Evolutionary conservation across 2,329 filamentous ascomycete genomes (phyloP).

Genomic region (Botrytis hyacinthi): DNA sequence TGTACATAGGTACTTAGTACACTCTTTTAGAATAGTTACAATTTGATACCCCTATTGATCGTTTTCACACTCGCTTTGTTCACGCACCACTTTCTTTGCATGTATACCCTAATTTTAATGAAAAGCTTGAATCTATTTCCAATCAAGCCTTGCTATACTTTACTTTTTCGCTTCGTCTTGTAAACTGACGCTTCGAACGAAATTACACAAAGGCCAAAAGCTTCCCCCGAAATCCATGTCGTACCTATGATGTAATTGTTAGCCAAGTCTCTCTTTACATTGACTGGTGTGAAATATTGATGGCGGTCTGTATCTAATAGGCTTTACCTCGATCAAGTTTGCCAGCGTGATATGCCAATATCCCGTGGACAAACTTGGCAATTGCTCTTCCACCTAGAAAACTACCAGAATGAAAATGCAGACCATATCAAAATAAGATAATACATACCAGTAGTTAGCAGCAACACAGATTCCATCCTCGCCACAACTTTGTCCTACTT

Average conservation of each 20-base stretch:
- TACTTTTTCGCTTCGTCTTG: neutral
- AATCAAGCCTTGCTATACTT: neutral
- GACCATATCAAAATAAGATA: neutral
- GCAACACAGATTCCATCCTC: slow-evolving; percentile 72
- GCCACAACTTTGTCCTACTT: slow-evolving; percentile 69
- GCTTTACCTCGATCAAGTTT: neutral
- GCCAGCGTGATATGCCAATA: neutral
- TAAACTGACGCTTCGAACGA: slow-evolving; percentile 30
- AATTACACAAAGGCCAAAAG: slow-evolving; percentile 54
- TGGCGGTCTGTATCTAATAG: neutral
- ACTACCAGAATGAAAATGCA: neutral
- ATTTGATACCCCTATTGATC: slow-evolving; percentile 19
- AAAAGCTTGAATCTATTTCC: neutral
- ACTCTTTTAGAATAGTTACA: slow-evolving; percentile 14
- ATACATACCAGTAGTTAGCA: slow-evolving; percentile 73
- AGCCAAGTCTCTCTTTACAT: neutral
- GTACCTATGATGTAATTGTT: slow-evolving; percentile 52
- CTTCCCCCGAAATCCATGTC: slow-evolving; percentile 74
- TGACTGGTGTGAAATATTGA: neutral
- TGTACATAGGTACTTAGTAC: neutral
- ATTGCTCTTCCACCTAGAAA: neutral
- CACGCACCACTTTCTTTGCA: neutral
- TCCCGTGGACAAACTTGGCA: neutral
- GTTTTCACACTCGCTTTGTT: neutral
- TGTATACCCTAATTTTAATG: neutral